Conservation (phyloP, 148 eudicot genomes). For the Vaccinium darrowii region DNA sequence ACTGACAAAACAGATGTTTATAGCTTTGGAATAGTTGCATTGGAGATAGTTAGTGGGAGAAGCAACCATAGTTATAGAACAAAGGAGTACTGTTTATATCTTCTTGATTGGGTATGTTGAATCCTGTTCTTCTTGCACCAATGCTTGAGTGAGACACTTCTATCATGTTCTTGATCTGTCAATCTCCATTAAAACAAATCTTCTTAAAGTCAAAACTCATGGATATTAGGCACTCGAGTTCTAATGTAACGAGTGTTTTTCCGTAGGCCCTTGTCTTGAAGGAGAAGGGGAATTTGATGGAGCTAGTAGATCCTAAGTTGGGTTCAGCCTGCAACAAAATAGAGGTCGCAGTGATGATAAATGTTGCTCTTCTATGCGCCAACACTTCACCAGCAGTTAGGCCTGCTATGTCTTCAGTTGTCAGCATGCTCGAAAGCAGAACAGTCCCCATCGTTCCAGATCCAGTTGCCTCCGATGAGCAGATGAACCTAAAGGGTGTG, state of each 20-base stretch:
- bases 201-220: not conserved
- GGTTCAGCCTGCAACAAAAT: too few relatives aligned
- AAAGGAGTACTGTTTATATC: conserved; percentile 11
- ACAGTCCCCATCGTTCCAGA: too few relatives aligned
- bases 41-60: conserved; percentile 43
- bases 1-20: conserved; percentile 48
- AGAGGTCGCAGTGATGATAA: too few relatives aligned
- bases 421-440: too few relatives aligned
- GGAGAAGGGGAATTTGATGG: conserved; percentile 17
- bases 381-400: too few relatives aligned
- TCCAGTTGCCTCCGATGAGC: not conserved
- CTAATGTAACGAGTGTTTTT: not conserved
- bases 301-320: too few relatives aligned
- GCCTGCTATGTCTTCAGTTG: too few relatives aligned
- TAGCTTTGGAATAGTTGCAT: conserved; percentile 40
- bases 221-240: not conserved
- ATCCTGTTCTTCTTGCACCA: not conserved
- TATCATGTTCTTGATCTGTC: not conserved
- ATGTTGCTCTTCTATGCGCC: too few relatives aligned
- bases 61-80: conserved; percentile 19
- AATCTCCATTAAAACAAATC: not conserved
- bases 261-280: conserved; percentile 18
- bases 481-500: not conserved
- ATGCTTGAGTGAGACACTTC: not conserved
- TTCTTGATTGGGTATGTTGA: conserved; percentile 40